These are phyloP conservation scores for Ziziphus jujuba DNA, from an alignment of 306 rosid genomes.

Conservation along the genomic window DNA sequence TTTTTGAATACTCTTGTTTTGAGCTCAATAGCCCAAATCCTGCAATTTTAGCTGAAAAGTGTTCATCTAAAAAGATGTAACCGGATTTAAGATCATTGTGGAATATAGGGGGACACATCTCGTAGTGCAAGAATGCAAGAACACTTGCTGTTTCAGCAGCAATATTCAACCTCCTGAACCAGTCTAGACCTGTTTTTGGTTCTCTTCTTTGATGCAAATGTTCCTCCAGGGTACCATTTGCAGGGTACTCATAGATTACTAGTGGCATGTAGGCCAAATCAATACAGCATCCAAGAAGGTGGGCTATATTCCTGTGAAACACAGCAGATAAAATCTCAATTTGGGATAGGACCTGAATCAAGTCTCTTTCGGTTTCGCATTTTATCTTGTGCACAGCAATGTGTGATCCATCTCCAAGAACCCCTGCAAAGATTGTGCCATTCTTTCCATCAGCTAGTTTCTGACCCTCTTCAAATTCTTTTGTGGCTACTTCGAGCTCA, in stretches of 20 bases:
- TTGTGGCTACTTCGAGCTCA: conserved; percentile 78
- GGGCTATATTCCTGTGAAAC: conserved; percentile 58
- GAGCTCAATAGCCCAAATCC: conserved; percentile 59
- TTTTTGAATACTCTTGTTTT: conserved; percentile 28
- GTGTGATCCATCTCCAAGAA: conserved; percentile 69
- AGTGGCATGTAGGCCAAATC: conserved; percentile 56
- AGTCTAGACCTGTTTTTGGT: conserved; percentile 50
- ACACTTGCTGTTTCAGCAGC: conserved; percentile 73
- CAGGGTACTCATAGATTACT: conserved; percentile 72
- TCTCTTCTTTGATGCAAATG: conserved; percentile 58
- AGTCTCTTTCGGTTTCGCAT: conserved; percentile 64
- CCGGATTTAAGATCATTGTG: conserved; percentile 71
- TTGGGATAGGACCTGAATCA: conserved; percentile 61
- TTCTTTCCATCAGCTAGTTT: conserved; percentile 52
- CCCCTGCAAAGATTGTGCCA: conserved; percentile 64
- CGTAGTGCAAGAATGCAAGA: conserved; percentile 70
- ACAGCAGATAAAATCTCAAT: conserved; percentile 60
- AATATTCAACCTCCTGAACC: conserved; percentile 73
- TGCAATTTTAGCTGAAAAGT: conserved; percentile 62
- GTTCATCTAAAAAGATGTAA: conserved; percentile 56
- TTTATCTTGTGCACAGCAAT: conserved; percentile 69
- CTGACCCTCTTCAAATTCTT: conserved; percentile 50
- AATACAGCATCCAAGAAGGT: conserved; percentile 75
- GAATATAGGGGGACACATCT: conserved; percentile 75
- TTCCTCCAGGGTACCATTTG: conserved; percentile 72